A percentile compares a stretch with the other conserved stretches of the same genome.
phyloP scores from a whole-genome alignment of 495 filamentous ascomycete genomes.

The Talaromyces borbonicus region DNA sequence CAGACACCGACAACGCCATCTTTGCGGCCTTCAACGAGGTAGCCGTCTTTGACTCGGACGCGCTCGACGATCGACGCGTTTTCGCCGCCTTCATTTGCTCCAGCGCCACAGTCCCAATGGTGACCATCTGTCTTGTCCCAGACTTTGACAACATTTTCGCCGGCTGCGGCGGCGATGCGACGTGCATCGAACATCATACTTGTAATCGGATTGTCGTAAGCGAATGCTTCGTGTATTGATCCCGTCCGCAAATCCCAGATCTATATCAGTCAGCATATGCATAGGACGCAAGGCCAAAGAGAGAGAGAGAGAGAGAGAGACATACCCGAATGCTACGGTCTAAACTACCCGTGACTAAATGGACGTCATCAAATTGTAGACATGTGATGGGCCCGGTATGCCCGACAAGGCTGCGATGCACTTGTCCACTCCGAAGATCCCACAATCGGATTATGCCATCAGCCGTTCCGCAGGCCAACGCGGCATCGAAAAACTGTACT shows the following conservation, averaged over 20 bases:
- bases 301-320: slow-evolving; percentile 1
- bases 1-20: slow-evolving; percentile 88
- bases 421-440: slow-evolving; percentile 94
- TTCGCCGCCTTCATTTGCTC: slow-evolving; percentile 52
- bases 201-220: slow-evolving; percentile 86
- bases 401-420: slow-evolving; percentile 90
- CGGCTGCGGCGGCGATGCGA: slow-evolving; percentile 82
- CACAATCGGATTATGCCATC: slow-evolving; percentile 96
- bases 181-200: slow-evolving; percentile 97
- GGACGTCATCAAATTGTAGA: slow-evolving; percentile 92
- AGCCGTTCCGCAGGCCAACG: slow-evolving; percentile 93
- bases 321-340: slow-evolving; percentile 86
- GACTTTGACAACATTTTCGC: slow-evolving; percentile 89
- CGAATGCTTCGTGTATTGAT: slow-evolving; percentile 91
- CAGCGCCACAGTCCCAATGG: slow-evolving; percentile 95
- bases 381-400: slow-evolving; percentile 94
- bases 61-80: slow-evolving; percentile 65
- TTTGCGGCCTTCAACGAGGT: slow-evolving; percentile 79
- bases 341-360: slow-evolving; percentile 86
- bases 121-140: slow-evolving; percentile 94
- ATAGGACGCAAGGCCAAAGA: background rate
- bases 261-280: slow-evolving; percentile 34
- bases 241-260: slow-evolving; percentile 98
- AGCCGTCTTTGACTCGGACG: slow-evolving; percentile 89
- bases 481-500: slow-evolving; percentile 92